phyloP scores from a whole-genome alignment of 148 eudicot genomes.

The Heliamphora exappendiculata region DNA sequence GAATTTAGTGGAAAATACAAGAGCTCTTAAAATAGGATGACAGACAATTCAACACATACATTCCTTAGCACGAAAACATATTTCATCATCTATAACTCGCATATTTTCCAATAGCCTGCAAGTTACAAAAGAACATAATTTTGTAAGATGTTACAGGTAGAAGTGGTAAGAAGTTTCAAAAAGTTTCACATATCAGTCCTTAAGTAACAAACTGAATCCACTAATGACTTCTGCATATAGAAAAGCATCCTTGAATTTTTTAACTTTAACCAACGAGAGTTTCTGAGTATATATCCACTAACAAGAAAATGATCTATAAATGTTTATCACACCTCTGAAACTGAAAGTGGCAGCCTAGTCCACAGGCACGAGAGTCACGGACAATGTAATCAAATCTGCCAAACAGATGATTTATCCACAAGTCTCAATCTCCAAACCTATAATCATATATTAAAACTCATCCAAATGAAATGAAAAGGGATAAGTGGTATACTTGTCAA shows the following conservation, averaged over 20 bases:
- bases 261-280: not conserved
- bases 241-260: too few species aligned
- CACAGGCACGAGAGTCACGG: conserved; percentile 75
- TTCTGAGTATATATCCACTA: not conserved
- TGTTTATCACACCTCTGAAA: conserved; percentile 36
- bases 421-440: not conserved
- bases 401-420: not conserved
- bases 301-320: not conserved
- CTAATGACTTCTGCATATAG: not conserved
- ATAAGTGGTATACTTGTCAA: conserved; percentile 50
- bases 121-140: not conserved
- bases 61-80: conserved; percentile 65
- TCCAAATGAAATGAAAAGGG: conserved; percentile 6
- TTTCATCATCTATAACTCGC: conserved; percentile 62
- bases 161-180: not conserved
- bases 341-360: conserved; percentile 52
- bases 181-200: conserved; percentile 4
- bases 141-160: not conserved
- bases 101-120: conserved; percentile 62
- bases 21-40: not conserved
- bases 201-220: too few species aligned
- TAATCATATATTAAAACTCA: not conserved
- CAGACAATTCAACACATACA: conserved; percentile 33
- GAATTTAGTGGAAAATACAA: conserved; percentile 1
- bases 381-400: conserved; percentile 66